A percentile compares a stretch with the other conserved stretches of the same genome.
Conservation (phyloP, 148 eudicot genomes). For the Vaccinium myrtillus region DNA sequence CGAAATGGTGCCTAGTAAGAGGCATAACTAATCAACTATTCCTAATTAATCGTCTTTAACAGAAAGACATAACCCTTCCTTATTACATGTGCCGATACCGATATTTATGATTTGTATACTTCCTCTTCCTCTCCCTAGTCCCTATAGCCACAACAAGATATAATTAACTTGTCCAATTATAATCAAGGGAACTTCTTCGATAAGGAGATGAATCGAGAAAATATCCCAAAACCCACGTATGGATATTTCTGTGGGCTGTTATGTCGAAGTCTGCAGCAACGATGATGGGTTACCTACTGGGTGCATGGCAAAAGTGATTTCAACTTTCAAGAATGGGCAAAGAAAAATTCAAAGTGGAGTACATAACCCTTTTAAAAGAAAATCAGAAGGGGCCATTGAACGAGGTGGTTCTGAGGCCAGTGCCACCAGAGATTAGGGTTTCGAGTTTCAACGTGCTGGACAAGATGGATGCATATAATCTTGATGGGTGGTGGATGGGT, state of each 20-base stretch:
- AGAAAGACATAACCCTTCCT: too few species aligned
- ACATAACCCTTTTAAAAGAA: slow-evolving; percentile 9
- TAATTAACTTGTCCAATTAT: too few species aligned
- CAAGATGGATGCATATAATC: slow-evolving; percentile 24
- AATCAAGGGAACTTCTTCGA: too few species aligned
- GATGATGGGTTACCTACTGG: slow-evolving; percentile 29
- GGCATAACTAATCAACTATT: too few species aligned
- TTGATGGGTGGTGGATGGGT: slow-evolving; percentile 30
- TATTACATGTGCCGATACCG: too few species aligned
- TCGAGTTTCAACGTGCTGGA: slow-evolving; percentile 20
- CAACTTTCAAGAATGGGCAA: background rate
- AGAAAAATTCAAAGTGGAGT: slow-evolving; percentile 5
- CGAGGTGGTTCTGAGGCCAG: slow-evolving; percentile 23
- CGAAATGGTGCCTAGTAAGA: too few species aligned
- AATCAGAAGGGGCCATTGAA: background rate
- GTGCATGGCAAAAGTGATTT: background rate
- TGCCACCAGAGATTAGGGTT: slow-evolving; percentile 19
- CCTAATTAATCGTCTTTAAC: too few species aligned
- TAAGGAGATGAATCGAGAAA: background rate
- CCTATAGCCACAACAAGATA: too few species aligned
- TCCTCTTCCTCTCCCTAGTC: too few species aligned
- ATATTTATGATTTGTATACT: too few species aligned
- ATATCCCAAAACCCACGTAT: background rate
- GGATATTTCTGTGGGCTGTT: slow-evolving; percentile 10
- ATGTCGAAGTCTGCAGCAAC: slow-evolving; percentile 20